phyloP scores from a whole-genome alignment of 2,329 filamentous ascomycete genomes.

The Bimuria novae-zelandiae region DNA sequence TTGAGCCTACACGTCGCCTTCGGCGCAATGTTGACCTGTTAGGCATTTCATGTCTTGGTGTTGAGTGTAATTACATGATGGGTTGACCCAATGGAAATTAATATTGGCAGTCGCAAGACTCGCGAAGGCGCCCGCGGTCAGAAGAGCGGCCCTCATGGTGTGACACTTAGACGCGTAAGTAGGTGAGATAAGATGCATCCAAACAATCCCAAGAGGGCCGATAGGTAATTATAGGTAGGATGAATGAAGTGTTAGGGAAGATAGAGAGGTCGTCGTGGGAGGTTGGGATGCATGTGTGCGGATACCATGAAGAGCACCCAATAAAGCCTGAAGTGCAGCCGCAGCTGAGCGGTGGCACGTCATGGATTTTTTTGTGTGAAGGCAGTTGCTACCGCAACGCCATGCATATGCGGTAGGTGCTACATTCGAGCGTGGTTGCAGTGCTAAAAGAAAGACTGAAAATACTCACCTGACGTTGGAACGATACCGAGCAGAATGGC shows the following conservation, averaged over 20 bases:
- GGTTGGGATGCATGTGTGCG: conserved; percentile 6
- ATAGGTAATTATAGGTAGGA: conserved; percentile 3
- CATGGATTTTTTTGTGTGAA: neutral
- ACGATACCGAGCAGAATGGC: neutral
- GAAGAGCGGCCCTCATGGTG: conserved; percentile 36
- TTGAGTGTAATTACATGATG: conserved; percentile 45
- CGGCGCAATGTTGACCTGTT: conserved; percentile 44
- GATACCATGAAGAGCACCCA: neutral
- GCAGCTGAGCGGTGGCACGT: neutral
- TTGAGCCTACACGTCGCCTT: conserved; percentile 39
- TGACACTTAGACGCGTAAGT: conserved; percentile 22
- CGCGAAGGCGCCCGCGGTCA: conserved; percentile 40
- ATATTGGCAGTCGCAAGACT: conserved; percentile 53
- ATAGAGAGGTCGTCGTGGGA: neutral
- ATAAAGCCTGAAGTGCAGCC: neutral
- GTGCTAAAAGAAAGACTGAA: neutral
- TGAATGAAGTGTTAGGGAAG: conserved; percentile 5
- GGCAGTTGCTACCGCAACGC: neutral
- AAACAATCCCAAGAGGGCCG: neutral
- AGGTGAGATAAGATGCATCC: neutral
- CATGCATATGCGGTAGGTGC: conserved; percentile 1
- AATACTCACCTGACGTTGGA: conserved; percentile 11
- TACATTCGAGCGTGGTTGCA: neutral
- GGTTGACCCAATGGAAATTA: conserved; percentile 53
- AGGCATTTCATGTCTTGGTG: conserved; percentile 37